Conservation (phyloP, 352 stramenopile species). For the Plasmopara viticola region DNA sequence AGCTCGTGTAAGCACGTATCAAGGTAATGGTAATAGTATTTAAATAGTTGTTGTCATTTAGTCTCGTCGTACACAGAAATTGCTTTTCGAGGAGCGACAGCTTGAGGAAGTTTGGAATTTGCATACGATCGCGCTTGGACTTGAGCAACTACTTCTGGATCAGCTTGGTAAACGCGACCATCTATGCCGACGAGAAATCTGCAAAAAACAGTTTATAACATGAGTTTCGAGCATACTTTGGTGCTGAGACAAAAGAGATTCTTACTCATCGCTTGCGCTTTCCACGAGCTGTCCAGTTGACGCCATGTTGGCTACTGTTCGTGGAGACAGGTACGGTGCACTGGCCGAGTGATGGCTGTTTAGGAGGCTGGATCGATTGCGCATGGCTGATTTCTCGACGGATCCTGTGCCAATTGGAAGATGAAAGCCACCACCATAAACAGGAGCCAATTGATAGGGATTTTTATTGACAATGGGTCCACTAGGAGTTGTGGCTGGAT, state of each 20-base stretch:
- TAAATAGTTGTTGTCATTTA: constrained; percentile 11
- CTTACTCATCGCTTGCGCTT: constrained; percentile 64
- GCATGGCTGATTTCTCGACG: constrained; percentile 32
- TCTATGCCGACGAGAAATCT: constrained; percentile 79
- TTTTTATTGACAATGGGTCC: constrained; percentile 51
- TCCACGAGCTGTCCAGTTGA: constrained; percentile 35
- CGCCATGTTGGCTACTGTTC: constrained; percentile 15
- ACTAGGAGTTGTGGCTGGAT: constrained; percentile 18
- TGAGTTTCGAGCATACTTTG: constrained; percentile 1
- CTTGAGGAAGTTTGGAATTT: constrained; percentile 41
- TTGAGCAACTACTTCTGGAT: constrained; percentile 51
- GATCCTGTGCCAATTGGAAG: constrained; percentile 30
- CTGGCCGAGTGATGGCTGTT: constrained; percentile 45
- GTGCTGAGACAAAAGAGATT: not conserved
- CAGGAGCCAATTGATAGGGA: constrained; percentile 52
- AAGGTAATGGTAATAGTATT: not conserved
- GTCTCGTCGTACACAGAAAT: constrained; percentile 14
- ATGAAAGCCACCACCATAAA: constrained; percentile 71
- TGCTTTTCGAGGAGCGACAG: constrained; percentile 22
- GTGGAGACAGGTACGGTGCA: constrained; percentile 27
- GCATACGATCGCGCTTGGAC: constrained; percentile 32
- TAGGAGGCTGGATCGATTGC: constrained; percentile 21
- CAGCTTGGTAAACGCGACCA: constrained; percentile 75
- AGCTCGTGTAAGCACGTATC: not conserved
- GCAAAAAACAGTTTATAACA: constrained; percentile 7